phyloP scores from a whole-genome alignment of 2,329 filamentous ascomycete species.

The Fusarium redolens region DNA sequence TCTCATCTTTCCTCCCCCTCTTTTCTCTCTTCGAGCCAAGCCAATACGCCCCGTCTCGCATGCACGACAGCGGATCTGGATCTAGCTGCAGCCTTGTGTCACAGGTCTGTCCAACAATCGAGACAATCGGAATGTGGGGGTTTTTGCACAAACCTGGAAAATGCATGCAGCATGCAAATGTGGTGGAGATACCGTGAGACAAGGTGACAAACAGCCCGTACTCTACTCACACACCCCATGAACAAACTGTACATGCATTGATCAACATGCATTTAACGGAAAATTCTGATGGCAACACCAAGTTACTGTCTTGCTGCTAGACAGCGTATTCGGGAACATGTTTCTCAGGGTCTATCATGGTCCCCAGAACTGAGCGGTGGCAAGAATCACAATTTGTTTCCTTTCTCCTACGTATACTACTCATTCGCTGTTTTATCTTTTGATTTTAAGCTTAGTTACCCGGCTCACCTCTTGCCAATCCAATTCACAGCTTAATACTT shows the following conservation, averaged over 20 bases:
- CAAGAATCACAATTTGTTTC: not conserved
- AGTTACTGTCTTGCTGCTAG: fast-evolving
- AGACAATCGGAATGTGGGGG: not conserved
- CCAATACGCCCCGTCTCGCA: not conserved
- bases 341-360: not conserved
- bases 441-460: no score
- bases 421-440: not conserved
- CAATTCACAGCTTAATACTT: no score
- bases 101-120: not conserved
- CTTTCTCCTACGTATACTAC: not conserved
- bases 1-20: not conserved
- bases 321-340: fast-evolving
- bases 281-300: not conserved
- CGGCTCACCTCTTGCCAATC: fast-evolving
- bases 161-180: not conserved
- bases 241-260: not conserved
- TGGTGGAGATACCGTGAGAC: not conserved
- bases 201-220: not conserved
- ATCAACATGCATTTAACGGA: not conserved
- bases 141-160: not conserved
- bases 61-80: not conserved
- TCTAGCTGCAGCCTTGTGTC: not conserved
- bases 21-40: not conserved
- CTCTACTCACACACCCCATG: not conserved
- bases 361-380: not conserved